Evolutionary conservation across 2,329 filamentous ascomycete genomes (phyloP), one percentile per base, ranked within the genome.

Genomic region (Aspergillus unguis): DNA sequence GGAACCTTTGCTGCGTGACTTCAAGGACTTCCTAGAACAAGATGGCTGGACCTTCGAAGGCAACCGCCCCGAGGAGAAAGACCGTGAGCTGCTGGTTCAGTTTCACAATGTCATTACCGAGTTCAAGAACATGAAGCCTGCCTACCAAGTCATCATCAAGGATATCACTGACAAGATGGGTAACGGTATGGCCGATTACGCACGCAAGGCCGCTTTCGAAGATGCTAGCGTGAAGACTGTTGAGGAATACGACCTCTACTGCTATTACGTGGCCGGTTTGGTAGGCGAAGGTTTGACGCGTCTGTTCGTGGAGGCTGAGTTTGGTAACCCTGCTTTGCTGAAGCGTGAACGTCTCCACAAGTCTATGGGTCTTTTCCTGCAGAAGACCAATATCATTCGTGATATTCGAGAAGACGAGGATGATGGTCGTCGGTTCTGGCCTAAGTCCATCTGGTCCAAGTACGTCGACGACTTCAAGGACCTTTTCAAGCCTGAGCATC

Each of bases 371-470:
- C 88, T 96, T 62, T 96, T 99, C 74, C 78, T 99, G 56, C 94
- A 99, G 69, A 96, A 99, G 79, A 95, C 91, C 60, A 99, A 99
- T 79, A 96, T 99, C 71, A 96, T 97, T 68, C 90, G 94, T 68
- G 94, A 99, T 70, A 83, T 97, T 58, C 85, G 86, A 63, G 94
- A 99, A 71, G 94, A 99, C 68, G 86, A 86, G 62, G 82, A 88
- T 54, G 94, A 97, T 71, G 85, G 87, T 62, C 85, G 94, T 57
- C 85, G 89, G 53, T 99, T 96, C 81, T 99, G 90, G 85, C 94
- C 94, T 46, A 88, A 87, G 72, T 91, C 96, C 75, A 90, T 99
- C 67, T 99, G 94, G 94, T 90, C 88, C 68, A 95, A 96, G 79
- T 85, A 99, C 68, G 92, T 96, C 48, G 83, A 88, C 63, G 84